A percentile compares a stretch with the other conserved stretches of the same genome.
Conservation (phyloP, 2,329 filamentous ascomycete species). For the Diaporthe eres region DNA sequence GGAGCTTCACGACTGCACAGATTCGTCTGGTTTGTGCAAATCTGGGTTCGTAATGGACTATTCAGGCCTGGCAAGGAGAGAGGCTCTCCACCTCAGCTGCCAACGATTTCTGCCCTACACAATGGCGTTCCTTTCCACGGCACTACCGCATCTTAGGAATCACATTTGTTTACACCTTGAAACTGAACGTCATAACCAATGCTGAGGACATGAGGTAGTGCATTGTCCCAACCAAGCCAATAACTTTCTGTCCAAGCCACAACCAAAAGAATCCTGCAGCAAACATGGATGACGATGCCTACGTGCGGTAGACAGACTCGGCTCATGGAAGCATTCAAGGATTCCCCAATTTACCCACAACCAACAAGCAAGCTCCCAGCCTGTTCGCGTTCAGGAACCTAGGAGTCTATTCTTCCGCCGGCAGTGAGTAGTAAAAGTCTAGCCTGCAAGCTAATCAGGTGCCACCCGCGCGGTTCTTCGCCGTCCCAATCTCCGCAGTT, state of each 20-base stretch:
- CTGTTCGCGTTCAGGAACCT: neutral
- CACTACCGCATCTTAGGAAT: neutral
- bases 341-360: constrained; percentile 4
- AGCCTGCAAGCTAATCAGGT: neutral
- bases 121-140: neutral
- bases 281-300: neutral
- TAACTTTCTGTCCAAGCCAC: neutral
- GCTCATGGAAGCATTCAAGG: neutral
- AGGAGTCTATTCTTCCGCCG: constrained; percentile 24
- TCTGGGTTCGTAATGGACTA: neutral
- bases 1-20: neutral
- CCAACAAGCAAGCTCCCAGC: neutral
- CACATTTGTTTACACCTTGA: neutral
- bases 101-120: neutral
- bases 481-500: constrained; percentile 11
- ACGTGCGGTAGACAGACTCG: neutral
- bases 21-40: neutral
- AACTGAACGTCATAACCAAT: neutral
- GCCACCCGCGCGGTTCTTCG: no score
- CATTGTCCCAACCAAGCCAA: no score
- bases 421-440: neutral
- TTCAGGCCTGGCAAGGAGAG: neutral
- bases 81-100: neutral
- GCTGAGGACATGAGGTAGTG: no score
- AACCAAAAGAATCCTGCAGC: neutral